phyloP scores from a whole-genome alignment of 495 filamentous ascomycete species.

The Talaromyces trachyspermus region DNA sequence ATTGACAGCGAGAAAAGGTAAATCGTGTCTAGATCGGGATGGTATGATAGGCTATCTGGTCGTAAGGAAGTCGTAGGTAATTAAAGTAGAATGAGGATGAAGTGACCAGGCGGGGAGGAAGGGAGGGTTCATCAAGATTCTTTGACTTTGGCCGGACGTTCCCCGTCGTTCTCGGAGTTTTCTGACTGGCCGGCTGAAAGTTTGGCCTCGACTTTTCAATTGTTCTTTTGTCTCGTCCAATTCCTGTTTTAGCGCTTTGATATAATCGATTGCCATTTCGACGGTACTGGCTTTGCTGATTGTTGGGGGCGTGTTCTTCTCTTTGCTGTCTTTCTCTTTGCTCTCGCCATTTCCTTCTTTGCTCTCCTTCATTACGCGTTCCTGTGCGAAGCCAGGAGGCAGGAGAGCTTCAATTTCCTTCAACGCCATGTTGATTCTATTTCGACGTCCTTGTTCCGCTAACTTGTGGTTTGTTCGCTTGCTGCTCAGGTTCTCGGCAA shows the following conservation, averaged over 20 bases:
- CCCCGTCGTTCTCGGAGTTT: neutral
- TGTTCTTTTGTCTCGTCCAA: constrained; percentile 58
- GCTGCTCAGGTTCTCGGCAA: constrained; percentile 87
- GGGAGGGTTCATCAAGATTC: too few species aligned
- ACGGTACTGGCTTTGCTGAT: constrained; percentile 96
- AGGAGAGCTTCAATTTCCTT: constrained; percentile 85
- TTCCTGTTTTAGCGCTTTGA: constrained; percentile 73
- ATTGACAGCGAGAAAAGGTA: too few species aligned
- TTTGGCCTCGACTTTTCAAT: constrained; percentile 56
- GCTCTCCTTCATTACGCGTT: constrained; percentile 28
- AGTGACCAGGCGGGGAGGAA: too few species aligned
- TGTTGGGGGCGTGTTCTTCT: constrained; percentile 43
- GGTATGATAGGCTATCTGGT: too few species aligned
- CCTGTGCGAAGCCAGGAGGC: constrained; percentile 44
- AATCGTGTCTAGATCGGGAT: too few species aligned
- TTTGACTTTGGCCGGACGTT: neutral
- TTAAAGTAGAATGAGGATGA: too few species aligned
- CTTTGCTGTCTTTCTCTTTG: constrained; percentile 14
- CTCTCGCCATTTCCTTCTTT: constrained; percentile 11
- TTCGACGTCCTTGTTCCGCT: constrained; percentile 89
- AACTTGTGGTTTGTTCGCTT: constrained; percentile 98
- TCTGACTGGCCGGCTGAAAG: constrained; percentile 19
- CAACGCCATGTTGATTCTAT: constrained; percentile 89
- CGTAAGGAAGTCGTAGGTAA: too few species aligned
- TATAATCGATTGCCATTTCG: constrained; percentile 92